Base-by-base conservation (phyloP, 2,329 filamentous ascomycete species). In the Metarhizium humberi region DNA sequence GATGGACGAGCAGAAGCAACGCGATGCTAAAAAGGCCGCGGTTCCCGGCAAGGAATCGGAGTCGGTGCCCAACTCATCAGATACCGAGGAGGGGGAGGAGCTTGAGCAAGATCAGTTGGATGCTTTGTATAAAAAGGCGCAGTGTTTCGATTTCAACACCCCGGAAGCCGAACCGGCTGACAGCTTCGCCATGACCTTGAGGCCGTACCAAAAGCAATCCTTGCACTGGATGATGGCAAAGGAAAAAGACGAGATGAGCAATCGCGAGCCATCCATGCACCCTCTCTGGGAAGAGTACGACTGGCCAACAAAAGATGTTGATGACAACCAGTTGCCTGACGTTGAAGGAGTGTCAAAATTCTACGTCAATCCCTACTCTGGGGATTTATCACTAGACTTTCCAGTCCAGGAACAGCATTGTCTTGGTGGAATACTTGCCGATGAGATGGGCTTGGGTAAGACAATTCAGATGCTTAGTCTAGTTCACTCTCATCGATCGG, bases 391-490 rank as follows among this genome's bases (percentile, higher is more conserved):
- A 2, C 75, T 97, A 0, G 85, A 95, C 6, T 99, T 99, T 61
- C 94, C 94, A 1, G 82, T 85, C 2, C 94, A 99, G 67, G 90
- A 97, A 64, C 94, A 97, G 66, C 90, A 95, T 67, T 99, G 94
- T 62, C 76, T 96, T 0, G 94, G 94, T 48, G 94, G 94, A 6
- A 89, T 99, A 56, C 75, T 99, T 46, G 94, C 94, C 8, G 94
- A 99, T 64, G 88, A 97, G 71, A 99, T 99, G 94, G 94, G 94
- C 50, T 77, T 99, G 2, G 94, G 94, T 38, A 99, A 99, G 74
- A 99, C 94, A 0, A 97, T 99, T 53, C 92, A 99, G 67, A 97
- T 99, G 91, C 82, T 99, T 58, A 94, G 90, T 71, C 75, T 99
- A 51, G 81, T 99, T 5, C 94, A 99, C 67, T 83, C 89, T 0